Evolutionary conservation across 2,329 filamentous ascomycete genomes (phyloP), one percentile per base, ranked within the genome.

Genomic region (Fusarium sp.): DNA sequence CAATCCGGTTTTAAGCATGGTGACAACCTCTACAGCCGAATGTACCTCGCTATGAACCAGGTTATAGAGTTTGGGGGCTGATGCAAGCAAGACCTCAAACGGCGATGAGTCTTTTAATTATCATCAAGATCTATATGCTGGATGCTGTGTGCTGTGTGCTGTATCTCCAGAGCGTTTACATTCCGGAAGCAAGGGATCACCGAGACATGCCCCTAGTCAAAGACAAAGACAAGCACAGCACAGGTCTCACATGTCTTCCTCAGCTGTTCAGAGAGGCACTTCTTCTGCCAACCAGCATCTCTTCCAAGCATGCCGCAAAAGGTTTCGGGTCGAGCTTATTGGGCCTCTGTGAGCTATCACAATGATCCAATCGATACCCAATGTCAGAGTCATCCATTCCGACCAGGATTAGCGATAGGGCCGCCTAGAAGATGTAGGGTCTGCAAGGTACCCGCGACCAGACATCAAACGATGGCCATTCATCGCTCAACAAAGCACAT

Each of bases 391-490:
- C 66, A 62, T 54, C 64, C 50, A 14, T 68, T 38, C 32, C 34
- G 66, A 63, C 68, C 60, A 71, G 66, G 70, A 67, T 71, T 44
- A 70, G 48, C 70, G 44, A 48, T 48, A 59, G 30, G 61, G 42
- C 39, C 42, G 26, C 52, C 57, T 41, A 50, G 51, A 59, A 47
- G 50, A 62, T 50, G 60, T 68, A 74, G 58, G 55, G 60, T 62
- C 75, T 77, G 75, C 75, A 77, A 77, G 75, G 75, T 77, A 77
- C 75, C 75, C 75, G 75, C 75, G 68, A 60, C 66, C 68, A 55
- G 71, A 73, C 56, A 66, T 32, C 51, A 39, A 55, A 59, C 24
- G 51, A 41, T 52, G 44, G 42, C 48, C 60, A 67, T 61, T 51
- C 59, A 41, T 58, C 58, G 47, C 26, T 47, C 44, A 50, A 51